phyloP scores from a whole-genome alignment of 2,329 filamentous ascomycete genomes.

The Apiospora aurea region DNA sequence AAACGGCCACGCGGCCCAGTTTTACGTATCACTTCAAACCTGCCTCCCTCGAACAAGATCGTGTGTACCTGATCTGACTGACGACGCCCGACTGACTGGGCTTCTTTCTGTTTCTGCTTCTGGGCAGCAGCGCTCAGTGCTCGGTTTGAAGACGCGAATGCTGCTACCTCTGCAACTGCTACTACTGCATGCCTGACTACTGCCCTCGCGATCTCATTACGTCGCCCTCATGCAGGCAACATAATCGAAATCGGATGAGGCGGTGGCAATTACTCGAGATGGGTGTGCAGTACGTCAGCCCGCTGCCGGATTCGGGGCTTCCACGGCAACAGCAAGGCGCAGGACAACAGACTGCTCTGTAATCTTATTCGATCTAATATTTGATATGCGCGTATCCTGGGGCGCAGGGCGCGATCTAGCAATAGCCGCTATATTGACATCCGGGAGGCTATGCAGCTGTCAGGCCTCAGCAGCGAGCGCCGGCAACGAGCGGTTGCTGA shows the following conservation, averaged over 20 bases:
- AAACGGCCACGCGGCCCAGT: slow-evolving; percentile 16
- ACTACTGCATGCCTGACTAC: background rate
- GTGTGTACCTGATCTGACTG: background rate
- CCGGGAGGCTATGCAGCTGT: slow-evolving; percentile 31
- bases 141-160: background rate
- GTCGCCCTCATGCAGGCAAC: background rate
- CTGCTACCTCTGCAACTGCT: background rate
- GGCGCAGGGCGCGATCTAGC: background rate
- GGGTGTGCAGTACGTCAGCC: slow-evolving; percentile 7
- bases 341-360: background rate
- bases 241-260: background rate
- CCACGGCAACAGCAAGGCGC: slow-evolving; percentile 7
- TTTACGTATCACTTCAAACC: background rate
- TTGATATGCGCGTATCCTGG: background rate
- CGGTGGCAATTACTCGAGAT: slow-evolving; percentile 7
- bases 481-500: background rate
- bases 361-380: slow-evolving; percentile 8
- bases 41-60: background rate
- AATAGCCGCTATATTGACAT: background rate
- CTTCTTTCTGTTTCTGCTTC: background rate
- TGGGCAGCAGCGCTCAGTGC: background rate
- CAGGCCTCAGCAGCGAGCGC: slow-evolving; percentile 23
- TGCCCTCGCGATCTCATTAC: background rate
- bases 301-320: background rate
- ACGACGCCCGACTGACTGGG: background rate